Evolutionary conservation across 2,329 filamentous ascomycete genomes (phyloP), one percentile per base, ranked within the genome.

Genomic region (Exserohilum rostratum): DNA sequence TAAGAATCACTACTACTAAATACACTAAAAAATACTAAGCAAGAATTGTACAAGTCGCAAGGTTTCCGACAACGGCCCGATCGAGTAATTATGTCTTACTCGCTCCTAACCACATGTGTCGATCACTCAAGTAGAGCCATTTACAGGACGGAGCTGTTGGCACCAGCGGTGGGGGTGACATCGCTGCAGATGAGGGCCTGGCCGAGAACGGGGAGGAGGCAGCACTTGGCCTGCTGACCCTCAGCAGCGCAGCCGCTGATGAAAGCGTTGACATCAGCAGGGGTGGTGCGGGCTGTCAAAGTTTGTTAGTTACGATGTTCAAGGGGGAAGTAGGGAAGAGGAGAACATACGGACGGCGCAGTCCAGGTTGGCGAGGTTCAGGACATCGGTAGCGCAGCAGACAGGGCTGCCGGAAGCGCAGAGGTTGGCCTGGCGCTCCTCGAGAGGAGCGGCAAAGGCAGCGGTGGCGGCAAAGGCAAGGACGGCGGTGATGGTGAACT

Each of bases 341-440:
- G n/a, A 47, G 40, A 13, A 77, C 82, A 63, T 76, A 85, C 84
- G 83, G 53, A 75, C 69, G 15, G 65, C 73, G 70, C 86, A 88
- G 77, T 88, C 76, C 20, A 87, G 76, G 69, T 84, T 76, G 3
- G 80, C 83, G 53, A 87, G 58, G 55, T 83, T 80, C 34, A 87
- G 80, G 30, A 88, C 79, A 60, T 87, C 83, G 20, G 84, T 85
- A 12, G 85, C 82, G 68, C 86, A 88, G 79, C 86, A 88, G 60
- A 83, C 79, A 3, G 82, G 66, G 61, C 66, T 64, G 44, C 69
- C 66, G 6, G 70, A 68, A 35, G 62, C 55, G 72, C 76, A 78
- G 64, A 76, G 62, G n/a, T 55, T 51, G 22, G 51, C 44, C 54
- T 74, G 71, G 64, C 73, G 71, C 51, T 69, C 59, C 20, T 69